Conservation (phyloP, 345 rosid species). For the Schrenkiella parvula region DNA sequence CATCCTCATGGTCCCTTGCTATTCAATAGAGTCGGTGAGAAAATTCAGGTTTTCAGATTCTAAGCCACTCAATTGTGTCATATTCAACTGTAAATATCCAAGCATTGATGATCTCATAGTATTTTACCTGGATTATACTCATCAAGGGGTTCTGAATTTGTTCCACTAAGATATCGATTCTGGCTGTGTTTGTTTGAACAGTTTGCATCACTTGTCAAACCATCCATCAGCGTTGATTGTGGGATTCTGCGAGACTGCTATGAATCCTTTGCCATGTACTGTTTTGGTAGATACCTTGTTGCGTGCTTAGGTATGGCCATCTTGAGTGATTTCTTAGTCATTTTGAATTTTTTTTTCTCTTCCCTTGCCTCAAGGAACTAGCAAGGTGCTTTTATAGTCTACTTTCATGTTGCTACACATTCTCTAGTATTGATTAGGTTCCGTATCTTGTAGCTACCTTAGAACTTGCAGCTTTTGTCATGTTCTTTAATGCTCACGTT, state of each 20-base stretch:
- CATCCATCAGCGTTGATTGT: slow-evolving; percentile 85
- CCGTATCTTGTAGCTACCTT: slow-evolving; percentile 1
- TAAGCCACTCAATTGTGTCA: not conserved
- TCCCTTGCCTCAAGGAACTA: not conserved
- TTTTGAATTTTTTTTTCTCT: not conserved
- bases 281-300: slow-evolving; percentile 97
- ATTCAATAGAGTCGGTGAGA: slow-evolving; percentile 79
- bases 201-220: slow-evolving; percentile 87
- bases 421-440: not conserved
- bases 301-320: slow-evolving; percentile 87
- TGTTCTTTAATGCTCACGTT: slow-evolving; percentile 4
- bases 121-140: not conserved
- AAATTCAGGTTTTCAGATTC: not conserved
- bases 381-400: not conserved
- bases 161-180: not conserved
- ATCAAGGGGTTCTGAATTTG: not conserved
- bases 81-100: not conserved
- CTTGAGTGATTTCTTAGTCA: not conserved
- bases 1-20: slow-evolving; percentile 98
- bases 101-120: not conserved
- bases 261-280: slow-evolving; percentile 99
- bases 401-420: not conserved
- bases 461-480: not conserved
- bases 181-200: slow-evolving; percentile 28
- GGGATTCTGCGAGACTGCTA: slow-evolving; percentile 95